A percentile compares a stretch with the other conserved stretches of the same genome.
These are phyloP conservation scores for Boletus pseudopeckii DNA, from an alignment of 768 basidiomycete genomes.

Conservation along the genomic window DNA sequence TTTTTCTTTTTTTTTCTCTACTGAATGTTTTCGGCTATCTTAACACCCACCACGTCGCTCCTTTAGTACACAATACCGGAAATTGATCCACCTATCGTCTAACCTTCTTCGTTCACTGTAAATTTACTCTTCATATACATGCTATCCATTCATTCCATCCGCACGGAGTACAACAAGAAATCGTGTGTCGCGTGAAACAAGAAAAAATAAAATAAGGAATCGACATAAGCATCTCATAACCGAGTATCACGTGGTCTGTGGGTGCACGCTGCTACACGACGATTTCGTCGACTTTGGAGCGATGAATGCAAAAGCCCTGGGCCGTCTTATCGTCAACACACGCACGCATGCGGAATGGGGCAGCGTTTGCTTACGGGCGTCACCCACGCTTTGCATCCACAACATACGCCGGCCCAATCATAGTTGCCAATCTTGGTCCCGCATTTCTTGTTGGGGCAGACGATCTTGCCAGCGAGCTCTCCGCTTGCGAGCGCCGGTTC, in stretches of 20 bases:
- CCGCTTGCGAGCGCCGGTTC: slow-evolving; percentile 74
- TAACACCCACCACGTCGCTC: slow-evolving; percentile 12
- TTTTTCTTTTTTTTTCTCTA: slow-evolving; percentile 6
- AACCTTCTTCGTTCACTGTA: slow-evolving; percentile 20
- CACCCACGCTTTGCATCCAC: slow-evolving; percentile 91
- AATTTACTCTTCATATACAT: slow-evolving; percentile 13
- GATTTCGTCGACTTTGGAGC: slow-evolving; percentile 68
- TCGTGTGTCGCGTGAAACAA: not conserved
- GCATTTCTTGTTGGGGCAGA: slow-evolving; percentile 91
- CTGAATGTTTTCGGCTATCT: slow-evolving; percentile 2
- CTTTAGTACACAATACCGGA: slow-evolving; percentile 15
- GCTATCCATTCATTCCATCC: slow-evolving; percentile 10
- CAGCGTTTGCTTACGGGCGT: slow-evolving; percentile 54
- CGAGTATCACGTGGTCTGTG: not conserved
- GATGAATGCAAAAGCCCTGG: slow-evolving; percentile 58
- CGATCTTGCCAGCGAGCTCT: slow-evolving; percentile 80
- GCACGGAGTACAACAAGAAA: not conserved
- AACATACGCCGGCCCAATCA: slow-evolving; percentile 94
- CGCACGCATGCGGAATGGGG: not conserved
- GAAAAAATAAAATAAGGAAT: not conserved
- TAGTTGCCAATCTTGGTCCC: slow-evolving; percentile 90
- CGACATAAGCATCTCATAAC: not conserved
- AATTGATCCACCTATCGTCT: slow-evolving; percentile 21
- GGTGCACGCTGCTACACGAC: slow-evolving; percentile 21
- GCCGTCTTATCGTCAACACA: not conserved